Base-by-base conservation (phyloP, 1,284 basidiomycete species). In the Meripilus lineatus region DNA sequence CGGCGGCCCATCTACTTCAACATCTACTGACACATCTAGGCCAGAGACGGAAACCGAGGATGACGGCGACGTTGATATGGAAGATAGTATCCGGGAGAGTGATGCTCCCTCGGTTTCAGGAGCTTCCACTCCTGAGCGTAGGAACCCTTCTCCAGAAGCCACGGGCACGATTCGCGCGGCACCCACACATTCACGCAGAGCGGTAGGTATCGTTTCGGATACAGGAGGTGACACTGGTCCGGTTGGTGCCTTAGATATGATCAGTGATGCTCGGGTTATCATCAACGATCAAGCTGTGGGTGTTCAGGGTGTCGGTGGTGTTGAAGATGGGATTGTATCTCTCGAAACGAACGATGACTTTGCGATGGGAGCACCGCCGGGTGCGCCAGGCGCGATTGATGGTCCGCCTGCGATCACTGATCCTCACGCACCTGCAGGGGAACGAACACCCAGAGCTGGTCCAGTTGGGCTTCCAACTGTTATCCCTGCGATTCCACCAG, bases 281-380 rank as follows among this genome's bases (percentile, higher is more conserved):
- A 84, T 85, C 61, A 80, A 77, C 38, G 74, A 67, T 21, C 67
- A 68, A 38, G 74, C 70, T 20, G 68, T 61, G 5, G 68, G 65
- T 3, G 75, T 70, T 3, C 69, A 62, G 1, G 66, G 71, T 3
- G 73, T 75, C n/a, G 72, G 74, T 1, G 81, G 74, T 1, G 81
- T 84, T 7, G 81, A 81, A 44, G 82, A 84, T 48, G 84, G 80
- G 0, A 79, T 89, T 36, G 84, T 84, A 8, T 77, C 74, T 6
- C 64, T 86, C 28, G 83, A 83, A 40, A 72, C 74, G 34, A 61
- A 89, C 54, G 86, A 89, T 49, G 87, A 89, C 59, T 82, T 89
- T 51, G 86, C 86, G 8, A 89, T 89, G 85, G 87, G 87, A 42
- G 87, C 87, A 0, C 87, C 87, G 7, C 87, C 87, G 7, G 86